Evolutionary conservation across 1,139 yeast species (phyloP).

Genomic region (Zygoascus sp.): DNA sequence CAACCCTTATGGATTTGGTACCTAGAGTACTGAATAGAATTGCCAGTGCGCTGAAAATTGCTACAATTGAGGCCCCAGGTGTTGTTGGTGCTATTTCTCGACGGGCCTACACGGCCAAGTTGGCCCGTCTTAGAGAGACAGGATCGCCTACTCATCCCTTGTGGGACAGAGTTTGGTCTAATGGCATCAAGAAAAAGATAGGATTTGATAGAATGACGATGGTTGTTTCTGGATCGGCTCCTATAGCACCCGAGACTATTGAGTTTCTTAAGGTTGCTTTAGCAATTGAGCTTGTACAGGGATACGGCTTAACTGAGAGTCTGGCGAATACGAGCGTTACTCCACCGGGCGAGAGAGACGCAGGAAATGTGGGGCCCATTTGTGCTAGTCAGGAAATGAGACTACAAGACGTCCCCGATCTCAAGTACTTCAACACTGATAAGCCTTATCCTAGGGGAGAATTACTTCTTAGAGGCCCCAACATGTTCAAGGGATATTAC

Average conservation of each 20-base stretch:
- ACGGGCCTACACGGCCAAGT: slow-evolving; percentile 39
- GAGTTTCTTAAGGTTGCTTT: slow-evolving; percentile 59
- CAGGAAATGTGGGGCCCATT: slow-evolving; percentile 62
- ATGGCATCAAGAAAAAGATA: slow-evolving; percentile 49
- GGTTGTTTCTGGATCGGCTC: slow-evolving; percentile 67
- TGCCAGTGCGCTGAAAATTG: slow-evolving; percentile 48
- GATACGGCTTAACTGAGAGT: slow-evolving; percentile 75
- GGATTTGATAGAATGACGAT: slow-evolving; percentile 51
- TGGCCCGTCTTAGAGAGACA: slow-evolving; percentile 33
- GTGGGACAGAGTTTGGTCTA: slow-evolving; percentile 49
- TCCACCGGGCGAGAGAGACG: slow-evolving; percentile 42
- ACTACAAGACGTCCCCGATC: slow-evolving; percentile 61
- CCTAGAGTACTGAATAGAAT: slow-evolving; percentile 64
- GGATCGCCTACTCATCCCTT: slow-evolving; percentile 38
- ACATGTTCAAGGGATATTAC: slow-evolving; percentile 56
- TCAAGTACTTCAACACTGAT: slow-evolving; percentile 57
- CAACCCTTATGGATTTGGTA: slow-evolving; percentile 51
- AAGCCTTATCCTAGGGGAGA: slow-evolving; percentile 53
- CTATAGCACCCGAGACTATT: slow-evolving; percentile 58
- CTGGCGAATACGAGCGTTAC: slow-evolving; percentile 58
- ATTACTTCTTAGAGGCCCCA: slow-evolving; percentile 63
- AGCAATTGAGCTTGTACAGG: slow-evolving; percentile 58
- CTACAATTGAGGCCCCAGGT: slow-evolving; percentile 36
- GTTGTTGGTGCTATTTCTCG: slow-evolving; percentile 38
- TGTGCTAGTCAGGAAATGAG: slow-evolving; percentile 52